A percentile compares a stretch with the other conserved stretches of the same genome.
These are phyloP conservation scores for Cucumis hystrix DNA, from an alignment of 306 rosid species.

Conservation along the genomic window DNA sequence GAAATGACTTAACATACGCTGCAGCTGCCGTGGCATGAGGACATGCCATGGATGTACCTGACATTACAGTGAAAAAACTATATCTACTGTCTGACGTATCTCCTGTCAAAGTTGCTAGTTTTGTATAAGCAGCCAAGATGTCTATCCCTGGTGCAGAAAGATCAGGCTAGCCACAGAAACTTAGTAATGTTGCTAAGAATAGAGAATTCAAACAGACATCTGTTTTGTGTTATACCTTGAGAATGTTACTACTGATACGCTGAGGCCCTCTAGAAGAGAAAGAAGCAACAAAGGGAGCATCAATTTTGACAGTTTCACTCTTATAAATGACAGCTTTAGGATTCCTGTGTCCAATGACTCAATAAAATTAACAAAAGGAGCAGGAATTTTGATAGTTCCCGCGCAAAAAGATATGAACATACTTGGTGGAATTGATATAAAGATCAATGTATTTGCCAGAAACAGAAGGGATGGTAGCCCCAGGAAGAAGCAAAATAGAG, in stretches of 20 bases:
- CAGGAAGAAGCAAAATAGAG: constrained; percentile 20
- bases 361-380: neutral
- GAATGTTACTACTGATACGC: constrained; percentile 31
- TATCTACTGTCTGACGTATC: constrained; percentile 31
- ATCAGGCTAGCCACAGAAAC: constrained; percentile 44
- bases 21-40: constrained; percentile 72
- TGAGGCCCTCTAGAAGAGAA: constrained; percentile 90
- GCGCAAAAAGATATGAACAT: neutral
- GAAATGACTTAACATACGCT: constrained; percentile 76
- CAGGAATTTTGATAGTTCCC: neutral
- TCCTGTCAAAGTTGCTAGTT: constrained; percentile 12
- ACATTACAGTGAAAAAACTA: constrained; percentile 35
- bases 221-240: constrained; percentile 25
- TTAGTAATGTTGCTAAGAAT: neutral
- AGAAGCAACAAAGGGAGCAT: constrained; percentile 69
- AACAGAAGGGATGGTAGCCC: constrained; percentile 11
- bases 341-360: constrained; percentile 24
- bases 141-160: constrained; percentile 71
- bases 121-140: constrained; percentile 63
- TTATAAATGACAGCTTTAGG: constrained; percentile 47
- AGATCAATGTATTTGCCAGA: constrained; percentile 16
- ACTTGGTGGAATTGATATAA: constrained; percentile 73
- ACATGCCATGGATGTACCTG: constrained; percentile 93
- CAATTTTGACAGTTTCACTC: constrained; percentile 17
- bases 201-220: neutral